Evolutionary conservation across 495 filamentous ascomycete species (phyloP), one percentile per base, ranked within the genome.

Genomic region (Penicillium daleae): DNA sequence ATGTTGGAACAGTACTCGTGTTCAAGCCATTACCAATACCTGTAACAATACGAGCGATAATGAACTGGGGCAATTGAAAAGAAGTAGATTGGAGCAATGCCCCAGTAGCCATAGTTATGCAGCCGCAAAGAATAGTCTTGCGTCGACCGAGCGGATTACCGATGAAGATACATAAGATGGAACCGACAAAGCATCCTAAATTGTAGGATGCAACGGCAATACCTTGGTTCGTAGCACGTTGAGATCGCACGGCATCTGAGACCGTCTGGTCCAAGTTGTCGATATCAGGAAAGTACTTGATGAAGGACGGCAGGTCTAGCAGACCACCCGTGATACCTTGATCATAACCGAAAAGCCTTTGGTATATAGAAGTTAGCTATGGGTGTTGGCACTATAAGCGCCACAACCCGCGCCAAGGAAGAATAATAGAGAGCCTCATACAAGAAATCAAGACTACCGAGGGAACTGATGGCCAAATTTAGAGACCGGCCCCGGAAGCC

Each of bases 121-220:
- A 87, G 31, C 90, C 89, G 13, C 86, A 64, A 57, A 92, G 86
- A 66, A 92, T 89, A 54, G 87, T 89, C 42, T 74, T 78, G 60
- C 83, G 84, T 21, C 90, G 84, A n/a, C 90, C 90, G 10, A 91
- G 84, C 0, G 79, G 72, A 61, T 93, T 86, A 39, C 90, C 89
- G 57, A 92, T 81, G 69, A 86, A 90, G 62, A 93, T 89, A 10
- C 83, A 86, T 51, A 86, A 68, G 55, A 92, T 78, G 6, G 90
- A 86, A 19, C 90, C 89, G 55, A 86, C 67, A 73, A 93, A 91
- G 71, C 89, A 92, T 17, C 90, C 89, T n/a, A 92, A 63, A 66
- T 92, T 90, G 78, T 92, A 92, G 13, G 83, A 79, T 1, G 86
- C 83, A 10, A 85, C 87, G 1, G 87, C 78, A 77, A 75, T 78